Conservation (phyloP, 768 basidiomycete species). For the Daedaleopsis nitida region DNA sequence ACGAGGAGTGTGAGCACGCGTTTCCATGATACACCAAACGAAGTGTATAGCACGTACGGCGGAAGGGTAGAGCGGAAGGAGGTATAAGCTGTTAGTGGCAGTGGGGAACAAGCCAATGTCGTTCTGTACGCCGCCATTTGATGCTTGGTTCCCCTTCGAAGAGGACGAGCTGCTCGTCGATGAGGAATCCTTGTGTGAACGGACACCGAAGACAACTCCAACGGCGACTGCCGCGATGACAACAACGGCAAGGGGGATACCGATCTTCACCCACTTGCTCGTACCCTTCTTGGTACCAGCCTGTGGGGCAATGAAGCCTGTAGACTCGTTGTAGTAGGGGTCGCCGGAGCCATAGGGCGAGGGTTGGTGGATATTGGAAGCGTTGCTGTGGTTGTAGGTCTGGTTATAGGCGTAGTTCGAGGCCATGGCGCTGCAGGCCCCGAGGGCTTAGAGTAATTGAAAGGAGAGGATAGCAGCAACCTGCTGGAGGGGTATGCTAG, state of each 20-base stretch:
- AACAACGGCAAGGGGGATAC: constrained; percentile 64
- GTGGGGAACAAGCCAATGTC: constrained; percentile 71
- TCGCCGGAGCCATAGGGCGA: constrained; percentile 63
- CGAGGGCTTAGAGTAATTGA: constrained; percentile 18
- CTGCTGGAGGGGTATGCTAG: constrained; percentile 16
- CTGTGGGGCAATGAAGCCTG: constrained; percentile 64
- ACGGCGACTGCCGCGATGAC: constrained; percentile 69
- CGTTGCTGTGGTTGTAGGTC: constrained; percentile 22
- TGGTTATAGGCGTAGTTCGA: constrained; percentile 35
- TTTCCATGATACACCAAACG: not conserved
- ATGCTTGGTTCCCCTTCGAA: constrained; percentile 22
- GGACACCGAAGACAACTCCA: constrained; percentile 80
- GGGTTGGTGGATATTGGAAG: constrained; percentile 11
- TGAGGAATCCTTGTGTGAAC: constrained; percentile 46
- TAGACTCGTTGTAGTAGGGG: constrained; percentile 69
- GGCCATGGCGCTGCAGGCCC: constrained; percentile 37
- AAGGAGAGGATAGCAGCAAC: constrained; percentile 25
- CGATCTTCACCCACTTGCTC: constrained; percentile 78
- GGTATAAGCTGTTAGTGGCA: constrained; percentile 75
- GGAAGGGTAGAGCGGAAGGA: constrained; percentile 85
- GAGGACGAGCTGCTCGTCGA: constrained; percentile 26
- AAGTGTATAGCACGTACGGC: constrained; percentile 58
- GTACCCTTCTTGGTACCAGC: constrained; percentile 48
- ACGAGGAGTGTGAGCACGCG: constrained; percentile 9
- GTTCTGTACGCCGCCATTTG: constrained; percentile 53